These are phyloP conservation scores for Melaleuca quinquenervia DNA, from an alignment of 345 rosid species.

Conservation along the genomic window DNA sequence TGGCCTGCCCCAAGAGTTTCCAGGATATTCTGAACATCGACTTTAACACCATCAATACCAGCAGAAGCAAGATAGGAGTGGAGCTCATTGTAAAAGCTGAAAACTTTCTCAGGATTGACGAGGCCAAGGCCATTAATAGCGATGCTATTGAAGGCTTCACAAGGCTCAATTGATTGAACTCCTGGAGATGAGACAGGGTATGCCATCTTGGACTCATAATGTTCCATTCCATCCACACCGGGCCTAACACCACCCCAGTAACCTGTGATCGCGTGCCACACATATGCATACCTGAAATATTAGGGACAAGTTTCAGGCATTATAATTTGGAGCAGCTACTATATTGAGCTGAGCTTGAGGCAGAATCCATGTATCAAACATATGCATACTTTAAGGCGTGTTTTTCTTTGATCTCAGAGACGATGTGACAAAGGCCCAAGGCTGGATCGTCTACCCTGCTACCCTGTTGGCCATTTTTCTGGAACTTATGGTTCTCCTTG, in stretches of 20 bases:
- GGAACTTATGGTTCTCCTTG: slow-evolving; percentile 60
- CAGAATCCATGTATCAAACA: not conserved
- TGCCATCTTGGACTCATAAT: slow-evolving; percentile 41
- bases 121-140: slow-evolving; percentile 56
- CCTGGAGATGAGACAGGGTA: slow-evolving; percentile 52
- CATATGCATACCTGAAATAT: slow-evolving; percentile 34
- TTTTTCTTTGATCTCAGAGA: slow-evolving; percentile 41
- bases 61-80: slow-evolving; percentile 66
- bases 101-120: slow-evolving; percentile 62
- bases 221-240: slow-evolving; percentile 34
- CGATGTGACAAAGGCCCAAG: slow-evolving; percentile 42
- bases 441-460: slow-evolving; percentile 45
- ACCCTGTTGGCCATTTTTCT: slow-evolving; percentile 51
- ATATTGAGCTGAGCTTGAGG: not conserved
- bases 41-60: slow-evolving; percentile 73
- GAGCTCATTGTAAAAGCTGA: slow-evolving; percentile 56
- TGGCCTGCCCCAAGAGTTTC: slow-evolving; percentile 60
- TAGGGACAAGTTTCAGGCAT: not conserved
- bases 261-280: slow-evolving; percentile 65
- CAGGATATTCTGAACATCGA: slow-evolving; percentile 73
- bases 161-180: slow-evolving; percentile 44
- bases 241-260: slow-evolving; percentile 67
- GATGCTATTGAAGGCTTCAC: slow-evolving; percentile 37
- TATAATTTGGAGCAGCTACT: not conserved
- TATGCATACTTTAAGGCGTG: slow-evolving; percentile 36